Evolutionary conservation across 139 green algal genomes (phyloP).

Genomic region (Spirogloea muscicola): DNA sequence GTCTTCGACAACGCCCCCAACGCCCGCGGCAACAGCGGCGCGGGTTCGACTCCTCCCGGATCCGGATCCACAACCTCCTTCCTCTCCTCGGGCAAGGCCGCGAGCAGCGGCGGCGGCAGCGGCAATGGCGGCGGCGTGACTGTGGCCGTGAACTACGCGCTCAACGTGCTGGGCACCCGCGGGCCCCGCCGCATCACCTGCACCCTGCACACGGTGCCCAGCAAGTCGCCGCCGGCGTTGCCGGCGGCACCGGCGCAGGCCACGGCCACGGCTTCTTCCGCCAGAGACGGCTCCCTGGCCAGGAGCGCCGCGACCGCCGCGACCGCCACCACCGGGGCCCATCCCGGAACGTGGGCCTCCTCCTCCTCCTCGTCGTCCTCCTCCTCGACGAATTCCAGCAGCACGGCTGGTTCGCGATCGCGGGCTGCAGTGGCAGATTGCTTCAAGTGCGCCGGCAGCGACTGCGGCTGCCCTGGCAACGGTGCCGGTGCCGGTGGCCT

Average conservation of each 20-base stretch:
- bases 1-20: conserved; percentile 80
- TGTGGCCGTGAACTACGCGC: conserved; percentile 75
- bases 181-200: conserved; percentile 86
- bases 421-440: conserved; percentile 9
- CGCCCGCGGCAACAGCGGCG: too few relatives aligned
- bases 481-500: conserved; percentile 4
- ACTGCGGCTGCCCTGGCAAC: conserved; percentile 1
- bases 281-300: too few relatives aligned
- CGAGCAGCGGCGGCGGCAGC: conserved; percentile 10
- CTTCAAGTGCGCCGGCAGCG: background rate
- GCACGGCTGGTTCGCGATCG: background rate
- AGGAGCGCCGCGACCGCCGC: background rate
- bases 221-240: background rate
- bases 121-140: too few relatives aligned
- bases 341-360: background rate
- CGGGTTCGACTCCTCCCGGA: too few relatives aligned
- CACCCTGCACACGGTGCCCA: conserved; percentile 29
- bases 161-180: conserved; percentile 89
- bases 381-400: background rate
- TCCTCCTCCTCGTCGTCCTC: background rate
- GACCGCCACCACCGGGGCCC: background rate
- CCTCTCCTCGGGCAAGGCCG: conserved; percentile 2
- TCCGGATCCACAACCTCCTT: too few relatives aligned
- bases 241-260: too few relatives aligned
- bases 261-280: too few relatives aligned